A percentile compares a stretch with the other conserved stretches of the same genome.
phyloP scores from a whole-genome alignment of 2,329 filamentous ascomycete genomes.

The Arthrinium puccinioides region DNA sequence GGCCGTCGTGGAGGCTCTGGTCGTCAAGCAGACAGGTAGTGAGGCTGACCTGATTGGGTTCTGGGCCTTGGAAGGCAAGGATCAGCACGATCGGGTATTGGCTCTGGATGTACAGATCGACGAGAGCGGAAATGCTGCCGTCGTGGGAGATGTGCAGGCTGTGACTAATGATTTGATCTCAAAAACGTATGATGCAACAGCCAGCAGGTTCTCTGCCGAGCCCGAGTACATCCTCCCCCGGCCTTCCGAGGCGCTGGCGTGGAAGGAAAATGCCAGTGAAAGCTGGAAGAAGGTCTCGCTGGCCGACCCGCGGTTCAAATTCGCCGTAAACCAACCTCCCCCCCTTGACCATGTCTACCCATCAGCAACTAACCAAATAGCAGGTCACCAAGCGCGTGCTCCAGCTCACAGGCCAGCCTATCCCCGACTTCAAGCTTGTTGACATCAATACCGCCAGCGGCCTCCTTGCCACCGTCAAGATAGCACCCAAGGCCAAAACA shows the following conservation, averaged over 20 bases:
- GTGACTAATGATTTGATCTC: slow-evolving; percentile 24
- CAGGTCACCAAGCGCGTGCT: slow-evolving; percentile 76
- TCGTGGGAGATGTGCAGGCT: slow-evolving; percentile 28
- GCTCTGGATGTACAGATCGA: slow-evolving; percentile 28
- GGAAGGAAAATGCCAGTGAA: slow-evolving; percentile 39
- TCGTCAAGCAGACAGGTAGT: slow-evolving; percentile 28
- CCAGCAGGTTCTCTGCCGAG: not conserved
- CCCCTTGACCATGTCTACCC: not conserved
- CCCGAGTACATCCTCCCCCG: slow-evolving; percentile 12
- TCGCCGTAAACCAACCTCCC: slow-evolving; percentile 53
- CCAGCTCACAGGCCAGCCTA: slow-evolving; percentile 70
- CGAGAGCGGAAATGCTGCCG: slow-evolving; percentile 29
- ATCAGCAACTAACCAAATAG: slow-evolving; percentile 6
- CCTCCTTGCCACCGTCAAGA: slow-evolving; percentile 46
- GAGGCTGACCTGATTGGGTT: slow-evolving; percentile 12
- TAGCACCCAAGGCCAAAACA: slow-evolving; percentile 50
- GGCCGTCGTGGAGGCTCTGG: slow-evolving; percentile 45
- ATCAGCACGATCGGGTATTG: slow-evolving; percentile 27
- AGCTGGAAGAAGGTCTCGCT: slow-evolving; percentile 55
- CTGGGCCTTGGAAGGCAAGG: slow-evolving; percentile 19
- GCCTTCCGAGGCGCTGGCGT: slow-evolving; percentile 31
- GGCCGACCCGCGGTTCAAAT: slow-evolving; percentile 54
- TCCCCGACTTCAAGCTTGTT: slow-evolving; percentile 63
- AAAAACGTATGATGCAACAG: not conserved
- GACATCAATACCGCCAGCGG: slow-evolving; percentile 45